Conservation (phyloP, 352 stramenopile genomes). For the Phytophthora hibernalis region DNA sequence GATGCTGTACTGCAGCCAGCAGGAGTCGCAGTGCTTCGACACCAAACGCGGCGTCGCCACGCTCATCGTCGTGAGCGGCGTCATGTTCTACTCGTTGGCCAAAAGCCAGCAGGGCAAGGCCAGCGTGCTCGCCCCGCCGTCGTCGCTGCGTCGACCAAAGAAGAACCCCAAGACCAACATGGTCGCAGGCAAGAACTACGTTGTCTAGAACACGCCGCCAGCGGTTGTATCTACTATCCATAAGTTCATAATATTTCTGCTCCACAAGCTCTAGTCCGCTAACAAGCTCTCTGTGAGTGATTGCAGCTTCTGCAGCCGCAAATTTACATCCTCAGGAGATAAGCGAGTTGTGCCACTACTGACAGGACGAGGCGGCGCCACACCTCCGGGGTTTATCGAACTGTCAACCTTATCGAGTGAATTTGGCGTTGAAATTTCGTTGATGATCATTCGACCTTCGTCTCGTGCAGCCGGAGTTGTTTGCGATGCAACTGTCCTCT, state of each 20-base stretch:
- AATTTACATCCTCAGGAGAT: constrained; percentile 39
- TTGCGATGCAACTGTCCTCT: constrained; percentile 28
- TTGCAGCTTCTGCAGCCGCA: constrained; percentile 59
- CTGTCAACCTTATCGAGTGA: constrained; percentile 13
- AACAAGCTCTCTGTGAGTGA: constrained; percentile 66
- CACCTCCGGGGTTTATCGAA: neutral
- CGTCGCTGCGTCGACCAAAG: constrained; percentile 24
- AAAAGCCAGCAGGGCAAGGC: constrained; percentile 67
- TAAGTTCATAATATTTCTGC: constrained; percentile 28
- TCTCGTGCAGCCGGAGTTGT: constrained; percentile 14
- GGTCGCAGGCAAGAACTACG: constrained; percentile 74
- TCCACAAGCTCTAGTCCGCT: constrained; percentile 42
- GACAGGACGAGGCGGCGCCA: constrained; percentile 16
- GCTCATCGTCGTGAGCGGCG: constrained; percentile 79
- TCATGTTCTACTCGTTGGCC: constrained; percentile 90
- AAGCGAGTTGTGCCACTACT: constrained; percentile 11
- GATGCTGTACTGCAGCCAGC: constrained; percentile 81
- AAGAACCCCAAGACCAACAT: constrained; percentile 46
- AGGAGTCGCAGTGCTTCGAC: constrained; percentile 90
- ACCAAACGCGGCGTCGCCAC: constrained; percentile 83
- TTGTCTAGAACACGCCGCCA: constrained; percentile 46
- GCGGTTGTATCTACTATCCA: constrained; percentile 30
- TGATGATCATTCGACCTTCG: constrained; percentile 38
- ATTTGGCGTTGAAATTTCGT: constrained; percentile 37
- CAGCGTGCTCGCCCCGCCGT: constrained; percentile 25